These are phyloP conservation scores for Yueomyces sinensis DNA, from an alignment of 805 yeast species.

Conservation along the genomic window DNA sequence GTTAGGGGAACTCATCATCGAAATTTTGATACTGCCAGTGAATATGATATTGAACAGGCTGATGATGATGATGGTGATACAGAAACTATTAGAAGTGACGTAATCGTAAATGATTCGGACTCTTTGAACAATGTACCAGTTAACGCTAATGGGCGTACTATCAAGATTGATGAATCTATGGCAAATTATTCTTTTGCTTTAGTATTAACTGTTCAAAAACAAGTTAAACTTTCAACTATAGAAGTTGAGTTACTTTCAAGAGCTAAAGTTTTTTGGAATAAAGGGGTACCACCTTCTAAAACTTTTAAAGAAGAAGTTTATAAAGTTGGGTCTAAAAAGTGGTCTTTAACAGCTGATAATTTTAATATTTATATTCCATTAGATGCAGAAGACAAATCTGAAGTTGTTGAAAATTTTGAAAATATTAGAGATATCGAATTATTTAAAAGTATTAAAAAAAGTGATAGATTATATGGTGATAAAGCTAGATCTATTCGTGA, in stretches of 20 bases:
- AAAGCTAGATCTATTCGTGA: constrained; percentile 1
- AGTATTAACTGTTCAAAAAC: constrained; percentile 31
- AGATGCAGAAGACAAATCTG: constrained; percentile 7
- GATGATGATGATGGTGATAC: neutral
- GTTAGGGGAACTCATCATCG: constrained; percentile 5
- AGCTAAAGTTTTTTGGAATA: constrained; percentile 38
- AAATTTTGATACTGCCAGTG: neutral
- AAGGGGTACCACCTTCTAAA: constrained; percentile 37
- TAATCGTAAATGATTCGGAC: neutral
- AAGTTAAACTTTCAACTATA: constrained; percentile 27
- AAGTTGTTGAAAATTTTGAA: constrained; percentile 4
- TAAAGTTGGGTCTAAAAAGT: constrained; percentile 33
- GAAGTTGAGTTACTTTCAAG: constrained; percentile 31
- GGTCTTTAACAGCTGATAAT: constrained; percentile 30
- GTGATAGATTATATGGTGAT: constrained; percentile 6
- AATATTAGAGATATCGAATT: constrained; percentile 1
- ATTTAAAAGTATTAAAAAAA: constrained; percentile 3
- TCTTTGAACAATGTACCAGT: neutral
- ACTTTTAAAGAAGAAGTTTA: constrained; percentile 33
- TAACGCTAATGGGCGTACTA: neutral
- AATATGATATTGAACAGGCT: neutral
- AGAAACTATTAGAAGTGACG: neutral
- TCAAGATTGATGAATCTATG: constrained; percentile 10
- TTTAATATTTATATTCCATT: constrained; percentile 30
- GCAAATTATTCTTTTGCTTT: constrained; percentile 43